These are phyloP conservation scores for Cyclotella baltica DNA, from an alignment of 108 stramenopile genomes.

Conservation along the genomic window DNA sequence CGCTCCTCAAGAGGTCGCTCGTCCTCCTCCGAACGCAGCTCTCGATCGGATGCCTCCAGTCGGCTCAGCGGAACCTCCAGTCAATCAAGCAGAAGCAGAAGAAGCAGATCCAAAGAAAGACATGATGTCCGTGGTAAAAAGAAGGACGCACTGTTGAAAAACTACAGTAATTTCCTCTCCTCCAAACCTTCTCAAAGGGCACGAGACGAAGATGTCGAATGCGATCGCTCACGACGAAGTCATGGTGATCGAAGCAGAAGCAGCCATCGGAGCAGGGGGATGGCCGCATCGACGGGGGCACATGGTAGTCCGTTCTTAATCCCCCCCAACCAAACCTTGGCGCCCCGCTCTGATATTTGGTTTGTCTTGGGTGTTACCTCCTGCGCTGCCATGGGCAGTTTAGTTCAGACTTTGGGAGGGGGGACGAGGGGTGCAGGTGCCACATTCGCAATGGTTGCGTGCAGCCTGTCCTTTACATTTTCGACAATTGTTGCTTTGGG, in stretches of 20 bases:
- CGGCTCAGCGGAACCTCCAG: not conserved
- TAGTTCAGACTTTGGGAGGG: not conserved
- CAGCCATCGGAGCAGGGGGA: not conserved
- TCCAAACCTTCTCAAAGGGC: not conserved
- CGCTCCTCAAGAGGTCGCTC: not conserved
- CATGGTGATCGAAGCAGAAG: not conserved
- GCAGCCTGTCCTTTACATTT: conserved; percentile 1
- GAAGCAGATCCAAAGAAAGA: not conserved
- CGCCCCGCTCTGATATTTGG: conserved; percentile 35
- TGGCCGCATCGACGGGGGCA: not conserved
- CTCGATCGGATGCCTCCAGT: not conserved
- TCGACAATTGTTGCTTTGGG: not conserved
- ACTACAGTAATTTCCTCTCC: not conserved
- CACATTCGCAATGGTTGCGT: conserved; percentile 18
- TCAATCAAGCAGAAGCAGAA: not conserved
- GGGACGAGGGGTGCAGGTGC: not conserved
- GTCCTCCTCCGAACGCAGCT: not conserved
- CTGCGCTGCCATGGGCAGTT: conserved; percentile 18
- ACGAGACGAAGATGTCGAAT: not conserved
- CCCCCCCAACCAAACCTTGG: conserved; percentile 3
- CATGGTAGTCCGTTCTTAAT: conserved; percentile 5
- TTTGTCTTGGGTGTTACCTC: conserved; percentile 17
- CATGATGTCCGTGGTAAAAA: not conserved
- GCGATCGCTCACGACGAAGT: not conserved
- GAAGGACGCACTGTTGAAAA: conserved; percentile 4